A percentile compares a stretch with the other conserved stretches of the same genome.
These are phyloP conservation scores for Solanum sejunctum DNA, from an alignment of 257 asterid genomes.

Conservation along the genomic window DNA sequence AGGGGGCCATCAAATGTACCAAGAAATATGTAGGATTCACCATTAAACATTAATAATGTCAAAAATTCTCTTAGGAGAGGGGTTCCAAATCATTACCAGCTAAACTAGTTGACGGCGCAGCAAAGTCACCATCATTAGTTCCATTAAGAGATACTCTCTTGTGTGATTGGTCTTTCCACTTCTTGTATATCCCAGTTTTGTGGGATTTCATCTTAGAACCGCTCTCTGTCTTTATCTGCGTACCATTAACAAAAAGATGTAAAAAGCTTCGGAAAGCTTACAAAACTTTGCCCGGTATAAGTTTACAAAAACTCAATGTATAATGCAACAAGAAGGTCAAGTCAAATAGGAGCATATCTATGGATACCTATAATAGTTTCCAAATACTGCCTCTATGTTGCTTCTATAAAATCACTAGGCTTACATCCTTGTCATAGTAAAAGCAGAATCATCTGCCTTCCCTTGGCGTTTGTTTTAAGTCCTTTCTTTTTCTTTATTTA, in stretches of 20 bases:
- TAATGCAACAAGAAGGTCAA: neutral
- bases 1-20: neutral
- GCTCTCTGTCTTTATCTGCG: constrained; percentile 82
- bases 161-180: constrained; percentile 71
- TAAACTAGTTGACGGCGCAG: constrained; percentile 36
- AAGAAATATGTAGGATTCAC: neutral
- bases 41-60: neutral
- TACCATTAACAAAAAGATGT: neutral
- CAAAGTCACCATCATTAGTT: constrained; percentile 18
- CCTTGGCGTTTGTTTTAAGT: neutral
- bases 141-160: constrained; percentile 48
- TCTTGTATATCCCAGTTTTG: constrained; percentile 76
- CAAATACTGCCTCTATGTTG: neutral
- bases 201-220: constrained; percentile 56
- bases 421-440: neutral
- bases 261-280: neutral
- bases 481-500: neutral
- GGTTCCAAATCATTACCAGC: constrained; percentile 31
- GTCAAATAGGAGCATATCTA: neutral
- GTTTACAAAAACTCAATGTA: neutral
- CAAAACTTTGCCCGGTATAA: neutral
- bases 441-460: neutral
- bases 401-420: neutral
- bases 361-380: neutral
- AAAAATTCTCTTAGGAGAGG: neutral